Evolutionary conservation across 805 yeast genomes (phyloP), one percentile per base, ranked within the genome.

Genomic region (Lachancea fermentati): DNA sequence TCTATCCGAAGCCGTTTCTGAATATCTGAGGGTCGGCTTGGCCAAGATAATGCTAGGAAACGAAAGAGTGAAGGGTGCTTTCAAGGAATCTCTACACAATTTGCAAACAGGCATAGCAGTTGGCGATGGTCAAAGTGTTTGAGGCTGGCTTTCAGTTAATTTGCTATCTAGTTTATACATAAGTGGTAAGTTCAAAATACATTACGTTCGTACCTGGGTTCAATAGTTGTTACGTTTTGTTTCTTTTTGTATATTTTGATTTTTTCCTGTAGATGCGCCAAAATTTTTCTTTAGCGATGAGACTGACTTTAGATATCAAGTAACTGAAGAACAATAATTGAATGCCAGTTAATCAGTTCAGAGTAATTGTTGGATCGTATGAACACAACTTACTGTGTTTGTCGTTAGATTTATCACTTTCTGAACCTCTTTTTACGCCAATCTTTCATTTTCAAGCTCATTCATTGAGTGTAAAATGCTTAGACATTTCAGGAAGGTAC

Each of bases 361-460:
- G 98, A 58, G 79, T 93, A 17, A 75, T 91, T 52, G 95, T 86
- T 9, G 98, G 98, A 18, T 88, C 97, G 0, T 93, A 93, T 55
- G 98, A 93, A 65, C 98, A 93, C 65, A 86, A 88, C 47, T 64
- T 93, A 34, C 66, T 89, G 30, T 88, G 97, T 68, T 70, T 88
- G 12, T 85, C 96, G 1, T 66, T 86, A 32, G 73, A 80, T n/a
- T 52, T 86, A 18, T 74, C 78, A 2, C 36, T 42, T 19, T 30
- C 48, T 39, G 68, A 73, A 6, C 80, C 88, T 1, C 70, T 85
- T 7, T 93, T 93, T 66, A 88, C 87, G 34, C 96, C 97, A 2
- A 81, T 93, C 32, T 93, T 93, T 69, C 97, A 93, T 61, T 91
- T 93, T 65, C 87, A 91, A 52, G 95, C 98, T 1, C 98, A 93